These are phyloP conservation scores for Chalaropsis ovoidea DNA, from an alignment of 2,329 filamentous ascomycete genomes.

Conservation along the genomic window DNA sequence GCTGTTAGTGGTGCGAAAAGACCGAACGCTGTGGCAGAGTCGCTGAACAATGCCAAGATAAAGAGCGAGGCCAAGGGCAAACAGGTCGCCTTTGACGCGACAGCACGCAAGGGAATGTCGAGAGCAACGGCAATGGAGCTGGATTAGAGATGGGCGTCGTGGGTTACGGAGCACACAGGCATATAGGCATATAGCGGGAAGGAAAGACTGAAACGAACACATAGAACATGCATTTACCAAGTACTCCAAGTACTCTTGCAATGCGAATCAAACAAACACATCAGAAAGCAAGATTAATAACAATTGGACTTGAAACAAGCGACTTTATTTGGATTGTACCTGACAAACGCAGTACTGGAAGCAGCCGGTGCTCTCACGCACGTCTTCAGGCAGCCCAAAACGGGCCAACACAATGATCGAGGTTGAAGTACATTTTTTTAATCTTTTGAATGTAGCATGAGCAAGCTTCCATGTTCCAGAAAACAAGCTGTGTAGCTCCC, in stretches of 20 bases:
- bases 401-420: not conserved
- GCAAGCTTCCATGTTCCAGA: not conserved
- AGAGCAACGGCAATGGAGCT: constrained; percentile 19
- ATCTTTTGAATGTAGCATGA: not conserved
- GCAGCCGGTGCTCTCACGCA: not conserved
- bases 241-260: not conserved
- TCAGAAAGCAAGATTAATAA: not conserved
- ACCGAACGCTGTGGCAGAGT: constrained; percentile 19
- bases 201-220: not conserved
- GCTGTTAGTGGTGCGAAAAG: constrained; percentile 23
- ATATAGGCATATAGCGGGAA: not conserved
- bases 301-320: not conserved
- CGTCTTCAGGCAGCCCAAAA: not conserved
- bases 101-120: not conserved
- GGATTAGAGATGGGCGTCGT: constrained; percentile 9
- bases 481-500: constrained; percentile 9
- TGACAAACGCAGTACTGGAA: not conserved
- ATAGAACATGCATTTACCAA: constrained; percentile 4
- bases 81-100: constrained; percentile 15
- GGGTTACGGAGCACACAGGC: not conserved
- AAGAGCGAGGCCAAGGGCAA: constrained; percentile 16
- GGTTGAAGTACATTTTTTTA: not conserved
- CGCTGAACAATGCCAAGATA: constrained; percentile 10
- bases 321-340: not conserved
- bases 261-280: no score